Evolutionary conservation across 2,329 filamentous ascomycete species (phyloP).

Genomic region (Byssoonygena ceratinophila): DNA sequence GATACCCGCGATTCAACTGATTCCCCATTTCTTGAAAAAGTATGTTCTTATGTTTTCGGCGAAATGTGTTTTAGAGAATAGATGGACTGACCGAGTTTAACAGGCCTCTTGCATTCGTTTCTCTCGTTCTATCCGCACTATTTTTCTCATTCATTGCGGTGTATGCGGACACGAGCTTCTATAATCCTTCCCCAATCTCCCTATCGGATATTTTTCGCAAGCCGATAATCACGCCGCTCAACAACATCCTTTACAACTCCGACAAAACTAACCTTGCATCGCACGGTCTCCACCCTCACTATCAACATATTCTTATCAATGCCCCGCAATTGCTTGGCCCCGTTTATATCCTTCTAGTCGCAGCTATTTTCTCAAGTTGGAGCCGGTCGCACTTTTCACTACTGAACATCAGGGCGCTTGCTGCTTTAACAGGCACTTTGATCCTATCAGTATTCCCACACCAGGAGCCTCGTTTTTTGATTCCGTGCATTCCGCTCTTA

Average conservation of each 20-base stretch:
- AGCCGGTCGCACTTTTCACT: slow-evolving; percentile 26
- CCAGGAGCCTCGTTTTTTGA: slow-evolving; percentile 45
- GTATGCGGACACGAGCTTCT: slow-evolving; percentile 76
- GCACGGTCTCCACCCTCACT: slow-evolving; percentile 68
- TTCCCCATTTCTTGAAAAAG: slow-evolving; percentile 78
- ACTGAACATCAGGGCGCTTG: slow-evolving; percentile 33
- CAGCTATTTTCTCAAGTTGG: slow-evolving; percentile 34
- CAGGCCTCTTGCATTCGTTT: slow-evolving; percentile 50
- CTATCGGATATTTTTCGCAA: slow-evolving; percentile 36
- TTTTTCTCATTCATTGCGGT: slow-evolving; percentile 63
- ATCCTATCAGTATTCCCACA: slow-evolving; percentile 40
- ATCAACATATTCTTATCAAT: slow-evolving; percentile 64
- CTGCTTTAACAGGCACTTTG: slow-evolving; percentile 35
- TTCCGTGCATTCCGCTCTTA: slow-evolving; percentile 43
- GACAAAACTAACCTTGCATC: slow-evolving; percentile 58
- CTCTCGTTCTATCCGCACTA: slow-evolving; percentile 54
- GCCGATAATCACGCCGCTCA: slow-evolving; percentile 65
- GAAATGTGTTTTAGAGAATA: neutral
- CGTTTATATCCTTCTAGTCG: slow-evolving; percentile 45
- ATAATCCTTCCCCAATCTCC: slow-evolving; percentile 38
- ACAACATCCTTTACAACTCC: slow-evolving; percentile 68
- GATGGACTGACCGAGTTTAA: slow-evolving; percentile 12
- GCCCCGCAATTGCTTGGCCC: slow-evolving; percentile 63
- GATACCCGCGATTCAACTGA: slow-evolving; percentile 68
- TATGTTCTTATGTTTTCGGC: slow-evolving; percentile 36